phyloP scores from a whole-genome alignment of 73 alveolate species.

The Tetrahymena thermophila region DNA sequence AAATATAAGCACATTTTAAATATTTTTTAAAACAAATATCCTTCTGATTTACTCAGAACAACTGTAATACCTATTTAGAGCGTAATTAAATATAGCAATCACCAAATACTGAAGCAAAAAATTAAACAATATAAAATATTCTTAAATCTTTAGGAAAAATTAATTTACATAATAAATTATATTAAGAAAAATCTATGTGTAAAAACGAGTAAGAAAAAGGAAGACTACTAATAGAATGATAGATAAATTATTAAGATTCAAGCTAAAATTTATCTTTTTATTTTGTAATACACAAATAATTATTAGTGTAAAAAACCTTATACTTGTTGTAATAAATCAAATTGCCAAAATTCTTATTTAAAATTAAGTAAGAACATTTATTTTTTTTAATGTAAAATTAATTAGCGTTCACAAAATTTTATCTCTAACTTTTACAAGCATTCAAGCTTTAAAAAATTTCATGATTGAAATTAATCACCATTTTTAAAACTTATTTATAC shows the following conservation, averaged over 20 bases:
- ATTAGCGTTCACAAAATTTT: neutral
- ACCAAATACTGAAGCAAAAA: too few species aligned
- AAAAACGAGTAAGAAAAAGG: too few species aligned
- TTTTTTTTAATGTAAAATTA: too few species aligned
- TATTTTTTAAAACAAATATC: too few species aligned
- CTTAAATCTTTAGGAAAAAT: too few species aligned
- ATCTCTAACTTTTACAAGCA: neutral
- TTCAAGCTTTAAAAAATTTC: neutral
- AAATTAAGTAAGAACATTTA: neutral
- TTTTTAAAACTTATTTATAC: neutral
- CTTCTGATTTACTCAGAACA: neutral
- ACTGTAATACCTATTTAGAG: neutral
- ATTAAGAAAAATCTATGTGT: too few species aligned
- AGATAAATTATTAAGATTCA: too few species aligned
- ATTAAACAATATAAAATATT: too few species aligned
- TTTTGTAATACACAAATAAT: neutral
- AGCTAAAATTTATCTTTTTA: neutral
- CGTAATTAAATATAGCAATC: neutral
- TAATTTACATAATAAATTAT: too few species aligned
- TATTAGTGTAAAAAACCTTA: neutral
- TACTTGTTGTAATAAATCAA: neutral
- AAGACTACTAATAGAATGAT: too few species aligned
- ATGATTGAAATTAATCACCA: neutral
- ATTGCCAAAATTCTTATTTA: neutral
- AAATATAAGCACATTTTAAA: neutral